Conservation (phyloP, 2,329 filamentous ascomycete genomes). For the Onygena corvina region DNA sequence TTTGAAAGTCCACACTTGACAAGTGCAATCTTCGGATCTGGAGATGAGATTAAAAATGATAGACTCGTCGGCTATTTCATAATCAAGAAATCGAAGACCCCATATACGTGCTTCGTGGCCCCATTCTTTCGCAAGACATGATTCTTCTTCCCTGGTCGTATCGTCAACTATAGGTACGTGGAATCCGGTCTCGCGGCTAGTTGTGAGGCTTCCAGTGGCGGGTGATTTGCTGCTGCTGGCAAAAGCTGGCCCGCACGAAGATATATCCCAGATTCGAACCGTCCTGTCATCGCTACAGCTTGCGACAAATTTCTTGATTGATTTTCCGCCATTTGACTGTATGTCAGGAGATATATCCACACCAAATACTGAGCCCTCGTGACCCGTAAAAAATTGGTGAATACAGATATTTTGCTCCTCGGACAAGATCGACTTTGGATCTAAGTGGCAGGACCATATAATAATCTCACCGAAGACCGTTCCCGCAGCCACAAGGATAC, state of each 20-base stretch:
- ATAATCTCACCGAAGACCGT: slow-evolving; percentile 93
- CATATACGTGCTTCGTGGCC: slow-evolving; percentile 85
- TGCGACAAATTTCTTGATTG: slow-evolving; percentile 53
- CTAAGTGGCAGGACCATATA: slow-evolving; percentile 60
- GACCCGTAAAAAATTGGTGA: slow-evolving; percentile 50
- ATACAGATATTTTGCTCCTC: slow-evolving; percentile 26
- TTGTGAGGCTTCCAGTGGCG: not conserved
- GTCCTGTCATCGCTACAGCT: slow-evolving; percentile 95
- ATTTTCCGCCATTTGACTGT: slow-evolving; percentile 25
- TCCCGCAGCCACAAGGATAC: slow-evolving; percentile 67
- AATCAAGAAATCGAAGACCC: slow-evolving; percentile 57
- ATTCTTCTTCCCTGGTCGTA: slow-evolving; percentile 29
- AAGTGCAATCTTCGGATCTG: slow-evolving; percentile 72
- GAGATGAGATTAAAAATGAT: slow-evolving; percentile 50
- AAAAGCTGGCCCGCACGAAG: slow-evolving; percentile 39
- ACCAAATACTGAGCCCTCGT: slow-evolving; percentile 90
- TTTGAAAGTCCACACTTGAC: slow-evolving; percentile 56
- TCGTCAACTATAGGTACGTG: slow-evolving; percentile 31
- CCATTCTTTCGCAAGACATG: slow-evolving; percentile 60
- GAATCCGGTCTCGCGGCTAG: slow-evolving; percentile 50
- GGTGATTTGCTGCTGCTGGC: slow-evolving; percentile 20
- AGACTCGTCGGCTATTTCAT: slow-evolving; percentile 16
- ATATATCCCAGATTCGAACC: slow-evolving; percentile 73
- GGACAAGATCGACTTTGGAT: slow-evolving; percentile 9
- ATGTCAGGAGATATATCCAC: slow-evolving; percentile 60